A percentile compares a stretch with the other conserved stretches of the same genome.
Conservation (phyloP, 805 yeast genomes). For the Lachancea quebecensis region DNA sequence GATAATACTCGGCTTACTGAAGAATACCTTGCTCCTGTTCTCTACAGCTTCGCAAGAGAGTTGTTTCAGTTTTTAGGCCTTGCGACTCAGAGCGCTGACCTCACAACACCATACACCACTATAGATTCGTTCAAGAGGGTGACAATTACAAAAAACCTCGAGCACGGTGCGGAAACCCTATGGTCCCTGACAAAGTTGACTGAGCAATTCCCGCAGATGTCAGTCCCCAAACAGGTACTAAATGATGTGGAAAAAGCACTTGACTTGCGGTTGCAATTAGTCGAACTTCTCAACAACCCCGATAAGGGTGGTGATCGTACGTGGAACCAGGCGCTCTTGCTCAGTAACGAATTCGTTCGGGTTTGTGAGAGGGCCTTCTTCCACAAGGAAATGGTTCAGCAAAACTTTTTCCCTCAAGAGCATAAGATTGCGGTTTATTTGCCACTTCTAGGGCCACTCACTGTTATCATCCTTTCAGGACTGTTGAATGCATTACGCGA, state of each 20-base stretch:
- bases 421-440: slow-evolving; percentile 91
- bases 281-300: slow-evolving; percentile 28
- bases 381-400: slow-evolving; percentile 92
- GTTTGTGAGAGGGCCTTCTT: slow-evolving; percentile 68
- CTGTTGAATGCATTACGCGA: slow-evolving; percentile 41
- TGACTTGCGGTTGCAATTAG: slow-evolving; percentile 28
- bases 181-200: slow-evolving; percentile 66
- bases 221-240: slow-evolving; percentile 71
- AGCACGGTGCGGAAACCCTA: slow-evolving; percentile 59
- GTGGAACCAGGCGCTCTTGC: slow-evolving; percentile 47
- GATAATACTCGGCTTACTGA: slow-evolving; percentile 30
- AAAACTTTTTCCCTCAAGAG: slow-evolving; percentile 90
- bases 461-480: slow-evolving; percentile 54
- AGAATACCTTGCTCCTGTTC: slow-evolving; percentile 45
- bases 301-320: slow-evolving; percentile 23
- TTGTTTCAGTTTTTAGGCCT: slow-evolving; percentile 67
- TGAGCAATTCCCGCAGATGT: slow-evolving; percentile 63
- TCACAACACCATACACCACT: slow-evolving; percentile 47
- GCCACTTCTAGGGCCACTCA: slow-evolving; percentile 83
- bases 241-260: slow-evolving; percentile 50
- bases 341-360: slow-evolving; percentile 42
- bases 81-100: slow-evolving; percentile 43
- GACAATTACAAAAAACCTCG: slow-evolving; percentile 51
- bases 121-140: slow-evolving; percentile 61
- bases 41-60: slow-evolving; percentile 70